Percentiles rank a stretch among this genome's conserved stretches.
These are phyloP conservation scores for Hymenoscyphus scutula DNA, from an alignment of 2,329 filamentous ascomycete species.

Conservation along the genomic window DNA sequence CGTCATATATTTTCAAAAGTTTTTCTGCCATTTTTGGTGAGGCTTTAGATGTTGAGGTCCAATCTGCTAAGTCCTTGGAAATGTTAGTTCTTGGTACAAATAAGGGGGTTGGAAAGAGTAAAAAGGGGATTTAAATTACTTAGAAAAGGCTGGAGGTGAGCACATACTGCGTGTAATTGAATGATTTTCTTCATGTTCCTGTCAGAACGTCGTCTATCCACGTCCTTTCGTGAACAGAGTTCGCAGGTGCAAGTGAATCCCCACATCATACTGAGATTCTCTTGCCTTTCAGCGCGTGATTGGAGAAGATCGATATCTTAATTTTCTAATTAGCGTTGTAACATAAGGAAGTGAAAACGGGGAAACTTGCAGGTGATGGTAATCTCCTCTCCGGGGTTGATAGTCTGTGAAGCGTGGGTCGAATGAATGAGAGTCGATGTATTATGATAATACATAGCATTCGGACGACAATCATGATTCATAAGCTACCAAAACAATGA, in stretches of 20 bases:
- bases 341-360: not conserved
- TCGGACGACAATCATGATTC: conserved; percentile 45
- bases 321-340: conserved; percentile 10
- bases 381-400: conserved; percentile 42
- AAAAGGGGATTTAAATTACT: not conserved
- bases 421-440: conserved; percentile 38
- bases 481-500: conserved; percentile 34
- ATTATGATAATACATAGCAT: conserved; percentile 40
- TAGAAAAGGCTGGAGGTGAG: not conserved
- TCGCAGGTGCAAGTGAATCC: conserved; percentile 42
- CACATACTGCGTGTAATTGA: conserved; percentile 29
- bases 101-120: not conserved
- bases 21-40: conserved; percentile 40
- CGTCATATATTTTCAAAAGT: conserved; percentile 39
- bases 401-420: conserved; percentile 40
- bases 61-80: conserved; percentile 36
- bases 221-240: conserved; percentile 34
- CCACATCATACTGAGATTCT: conserved; percentile 37
- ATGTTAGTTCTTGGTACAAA: not conserved
- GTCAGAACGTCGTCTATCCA: conserved; percentile 27
- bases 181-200: conserved; percentile 38
- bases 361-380: conserved; percentile 39
- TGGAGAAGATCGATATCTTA: conserved; percentile 37
- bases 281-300: conserved; percentile 33
- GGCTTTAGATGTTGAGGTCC: conserved; percentile 31